These are phyloP conservation scores for Neurospora pannonica DNA, from an alignment of 495 filamentous ascomycete species.

Conservation along the genomic window DNA sequence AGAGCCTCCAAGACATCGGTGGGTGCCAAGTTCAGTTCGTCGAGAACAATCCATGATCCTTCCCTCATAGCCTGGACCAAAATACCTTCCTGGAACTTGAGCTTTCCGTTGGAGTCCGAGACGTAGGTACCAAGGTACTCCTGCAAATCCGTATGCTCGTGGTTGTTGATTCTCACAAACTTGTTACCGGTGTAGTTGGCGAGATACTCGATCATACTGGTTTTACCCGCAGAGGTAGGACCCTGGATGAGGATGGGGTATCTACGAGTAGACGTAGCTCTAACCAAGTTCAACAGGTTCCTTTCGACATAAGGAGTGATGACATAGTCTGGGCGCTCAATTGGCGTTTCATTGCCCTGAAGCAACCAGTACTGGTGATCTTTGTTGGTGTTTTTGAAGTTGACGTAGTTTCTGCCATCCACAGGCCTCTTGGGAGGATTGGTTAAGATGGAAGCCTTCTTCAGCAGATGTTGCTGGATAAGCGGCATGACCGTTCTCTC, in stretches of 20 bases:
- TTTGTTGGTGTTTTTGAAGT: slow-evolving; percentile 50
- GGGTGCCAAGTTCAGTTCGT: slow-evolving; percentile 92
- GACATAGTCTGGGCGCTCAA: slow-evolving; percentile 83
- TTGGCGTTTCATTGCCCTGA: slow-evolving; percentile 52
- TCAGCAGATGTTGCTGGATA: slow-evolving; percentile 69
- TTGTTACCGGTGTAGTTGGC: slow-evolving; percentile 92
- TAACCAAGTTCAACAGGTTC: slow-evolving; percentile 86
- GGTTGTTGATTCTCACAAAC: slow-evolving; percentile 98
- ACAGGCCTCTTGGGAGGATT: slow-evolving; percentile 64
- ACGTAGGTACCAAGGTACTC: slow-evolving; percentile 95
- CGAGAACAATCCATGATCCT: slow-evolving; percentile 95
- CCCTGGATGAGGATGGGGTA: slow-evolving; percentile 97
- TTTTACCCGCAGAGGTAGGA: slow-evolving; percentile 94
- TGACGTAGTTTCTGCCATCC: slow-evolving; percentile 71
- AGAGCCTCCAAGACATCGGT: slow-evolving; percentile 94
- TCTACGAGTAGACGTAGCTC: slow-evolving; percentile 80
- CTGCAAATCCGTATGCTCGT: slow-evolving; percentile 96
- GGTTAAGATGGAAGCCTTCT: slow-evolving; percentile 56
- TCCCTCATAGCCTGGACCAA: slow-evolving; percentile 84
- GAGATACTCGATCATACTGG: slow-evolving; percentile 97
- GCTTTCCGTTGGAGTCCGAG: slow-evolving; percentile 70
- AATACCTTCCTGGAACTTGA: slow-evolving; percentile 89
- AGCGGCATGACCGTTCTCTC: slow-evolving; percentile 67
- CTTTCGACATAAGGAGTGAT: slow-evolving; percentile 90
- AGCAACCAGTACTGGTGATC: slow-evolving; percentile 85